Percentiles rank a stretch among this genome's conserved stretches.
Conservation (phyloP, 2,329 filamentous ascomycete species). For the Aureobasidium lini region DNA sequence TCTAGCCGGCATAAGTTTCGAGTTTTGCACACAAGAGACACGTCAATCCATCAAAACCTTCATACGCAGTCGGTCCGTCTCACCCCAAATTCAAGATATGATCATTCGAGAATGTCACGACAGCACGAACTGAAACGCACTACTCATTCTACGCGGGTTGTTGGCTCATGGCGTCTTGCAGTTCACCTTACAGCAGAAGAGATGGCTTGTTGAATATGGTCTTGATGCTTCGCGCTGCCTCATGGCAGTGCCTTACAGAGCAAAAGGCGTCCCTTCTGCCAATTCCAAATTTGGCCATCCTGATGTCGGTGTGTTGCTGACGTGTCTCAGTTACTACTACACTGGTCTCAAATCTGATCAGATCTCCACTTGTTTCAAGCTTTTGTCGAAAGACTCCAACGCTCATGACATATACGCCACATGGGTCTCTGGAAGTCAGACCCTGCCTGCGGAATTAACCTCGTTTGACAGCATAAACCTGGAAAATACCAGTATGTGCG, state of each 20-base stretch:
- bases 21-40: neutral
- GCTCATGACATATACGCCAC: slow-evolving; percentile 21
- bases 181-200: slow-evolving; percentile 52
- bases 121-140: neutral
- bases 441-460: slow-evolving; percentile 16
- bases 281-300: slow-evolving; percentile 62
- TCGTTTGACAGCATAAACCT: slow-evolving; percentile 23
- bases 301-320: slow-evolving; percentile 58
- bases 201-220: slow-evolving; percentile 59
- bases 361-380: slow-evolving; percentile 26
- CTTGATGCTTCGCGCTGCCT: slow-evolving; percentile 42
- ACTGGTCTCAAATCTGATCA: slow-evolving; percentile 45
- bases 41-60: neutral
- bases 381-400: slow-evolving; percentile 21
- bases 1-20: neutral
- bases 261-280: slow-evolving; percentile 56
- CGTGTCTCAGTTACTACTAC: slow-evolving; percentile 62
- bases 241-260: slow-evolving; percentile 59
- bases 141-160: slow-evolving; percentile 57
- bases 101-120: neutral
- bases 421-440: slow-evolving; percentile 17
- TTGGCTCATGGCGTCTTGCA: slow-evolving; percentile 53
- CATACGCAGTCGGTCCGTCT: neutral
- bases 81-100: neutral
- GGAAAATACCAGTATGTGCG: slow-evolving; percentile 19